Conservation (phyloP, 1,139 yeast species). For the Lodderomyces theae region DNA sequence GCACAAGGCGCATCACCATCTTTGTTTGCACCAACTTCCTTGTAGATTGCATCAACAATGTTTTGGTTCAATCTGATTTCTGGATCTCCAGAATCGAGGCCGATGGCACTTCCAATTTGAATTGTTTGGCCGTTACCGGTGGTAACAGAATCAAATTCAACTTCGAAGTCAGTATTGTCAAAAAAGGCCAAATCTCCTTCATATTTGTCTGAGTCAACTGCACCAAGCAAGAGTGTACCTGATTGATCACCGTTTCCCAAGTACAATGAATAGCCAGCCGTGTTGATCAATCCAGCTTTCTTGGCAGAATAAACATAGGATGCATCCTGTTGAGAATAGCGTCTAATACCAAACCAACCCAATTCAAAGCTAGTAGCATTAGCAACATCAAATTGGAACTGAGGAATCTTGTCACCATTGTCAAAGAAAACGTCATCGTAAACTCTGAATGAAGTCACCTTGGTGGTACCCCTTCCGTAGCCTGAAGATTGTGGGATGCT, state of each 20-base stretch:
- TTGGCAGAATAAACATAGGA: conserved; percentile 1
- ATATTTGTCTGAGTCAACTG: conserved; percentile 26
- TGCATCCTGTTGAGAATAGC: not conserved
- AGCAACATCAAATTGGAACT: conserved; percentile 18
- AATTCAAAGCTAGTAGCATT: not conserved
- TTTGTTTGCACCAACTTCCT: not conserved
- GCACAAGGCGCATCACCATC: not conserved
- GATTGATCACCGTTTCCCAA: conserved; percentile 21
- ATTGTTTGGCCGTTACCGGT: not conserved
- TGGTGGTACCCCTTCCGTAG: conserved; percentile 25
- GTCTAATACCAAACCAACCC: not conserved
- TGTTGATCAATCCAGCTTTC: conserved; percentile 5
- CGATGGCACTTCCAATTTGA: not conserved
- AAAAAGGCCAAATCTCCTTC: conserved; percentile 4
- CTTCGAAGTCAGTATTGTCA: not conserved
- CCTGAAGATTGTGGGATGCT: conserved; percentile 5
- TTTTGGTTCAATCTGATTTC: not conserved
- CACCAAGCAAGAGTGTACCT: conserved; percentile 29
- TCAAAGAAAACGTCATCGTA: conserved; percentile 29
- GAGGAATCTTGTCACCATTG: conserved; percentile 11
- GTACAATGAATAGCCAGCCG: conserved; percentile 23
- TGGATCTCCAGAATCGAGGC: not conserved
- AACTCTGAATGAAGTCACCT: conserved; percentile 51
- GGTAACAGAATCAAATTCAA: not conserved
- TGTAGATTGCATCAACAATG: conserved; percentile 2